A percentile compares a stretch with the other conserved stretches of the same genome.
These are phyloP conservation scores for Komagataella mondaviorum DNA, from an alignment of 805 yeast species.

Conservation along the genomic window DNA sequence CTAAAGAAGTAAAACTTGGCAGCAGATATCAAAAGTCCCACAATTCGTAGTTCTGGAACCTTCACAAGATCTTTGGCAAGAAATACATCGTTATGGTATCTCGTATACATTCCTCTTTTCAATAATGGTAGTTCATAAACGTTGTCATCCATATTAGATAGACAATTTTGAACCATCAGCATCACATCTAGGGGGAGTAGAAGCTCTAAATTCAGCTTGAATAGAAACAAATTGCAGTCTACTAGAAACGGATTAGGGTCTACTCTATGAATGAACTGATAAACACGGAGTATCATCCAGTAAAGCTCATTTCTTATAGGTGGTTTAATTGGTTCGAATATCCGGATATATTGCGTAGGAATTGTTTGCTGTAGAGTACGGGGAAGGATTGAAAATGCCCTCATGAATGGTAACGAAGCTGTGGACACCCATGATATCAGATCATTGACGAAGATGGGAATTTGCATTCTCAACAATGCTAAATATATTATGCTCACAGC, in stretches of 20 bases:
- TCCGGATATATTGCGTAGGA: conserved; percentile 21
- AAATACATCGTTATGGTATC: background rate
- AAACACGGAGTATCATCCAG: background rate
- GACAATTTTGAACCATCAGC: conserved; percentile 15
- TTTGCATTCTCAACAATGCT: conserved; percentile 29
- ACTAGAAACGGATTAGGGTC: background rate
- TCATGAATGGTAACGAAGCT: conserved; percentile 36
- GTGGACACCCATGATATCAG: conserved; percentile 25
- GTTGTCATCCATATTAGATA: conserved; percentile 9
- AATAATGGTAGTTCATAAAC: conserved; percentile 2
- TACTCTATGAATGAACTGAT: background rate
- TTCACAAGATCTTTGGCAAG: conserved; percentile 2
- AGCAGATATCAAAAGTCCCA: conserved; percentile 18
- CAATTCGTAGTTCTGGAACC: conserved; percentile 24
- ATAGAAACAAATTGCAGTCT: conserved; percentile 12
- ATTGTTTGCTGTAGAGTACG: conserved; percentile 18
- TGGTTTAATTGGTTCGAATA: conserved; percentile 24
- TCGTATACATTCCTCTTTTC: background rate
- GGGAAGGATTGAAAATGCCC: conserved; percentile 26
- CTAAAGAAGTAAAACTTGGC: conserved; percentile 18
- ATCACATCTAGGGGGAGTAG: conserved; percentile 39
- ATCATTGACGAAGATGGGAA: conserved; percentile 39
- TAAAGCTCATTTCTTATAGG: conserved; percentile 24
- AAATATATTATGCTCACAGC: conserved; percentile 19
- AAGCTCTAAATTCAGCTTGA: conserved; percentile 26